phyloP scores from a whole-genome alignment of 2,329 filamentous ascomycete species.

The Cladophialophora psammophila region DNA sequence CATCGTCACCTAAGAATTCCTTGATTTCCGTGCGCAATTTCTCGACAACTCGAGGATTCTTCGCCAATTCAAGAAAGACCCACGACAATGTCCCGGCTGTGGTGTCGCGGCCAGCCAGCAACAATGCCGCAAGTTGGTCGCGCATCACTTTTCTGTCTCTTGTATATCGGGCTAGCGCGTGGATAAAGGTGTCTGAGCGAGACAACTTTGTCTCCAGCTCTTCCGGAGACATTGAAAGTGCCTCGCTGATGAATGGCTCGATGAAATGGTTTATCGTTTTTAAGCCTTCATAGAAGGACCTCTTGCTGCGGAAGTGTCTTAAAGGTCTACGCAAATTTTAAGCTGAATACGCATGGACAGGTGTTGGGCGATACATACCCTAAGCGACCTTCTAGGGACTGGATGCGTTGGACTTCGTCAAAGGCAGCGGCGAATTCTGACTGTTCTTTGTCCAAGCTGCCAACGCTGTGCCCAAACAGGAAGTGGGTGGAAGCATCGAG shows the following conservation, averaged over 20 bases:
- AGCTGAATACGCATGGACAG: not conserved
- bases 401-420: slow-evolving; percentile 76
- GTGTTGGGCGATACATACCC: slow-evolving; percentile 54
- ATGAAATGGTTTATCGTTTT: slow-evolving; percentile 77
- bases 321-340: slow-evolving; percentile 59
- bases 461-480: slow-evolving; percentile 77
- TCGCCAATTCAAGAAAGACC: slow-evolving; percentile 80
- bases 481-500: slow-evolving; percentile 88
- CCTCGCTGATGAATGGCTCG: slow-evolving; percentile 76
- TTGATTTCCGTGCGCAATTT: slow-evolving; percentile 78
- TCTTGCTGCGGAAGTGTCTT: slow-evolving; percentile 67
- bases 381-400: slow-evolving; percentile 70
- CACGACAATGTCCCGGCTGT: slow-evolving; percentile 83
- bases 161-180: slow-evolving; percentile 83
- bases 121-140: slow-evolving; percentile 81
- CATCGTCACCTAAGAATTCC: slow-evolving; percentile 67
- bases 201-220: slow-evolving; percentile 74
- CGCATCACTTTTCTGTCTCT: slow-evolving; percentile 70
- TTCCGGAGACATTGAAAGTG: slow-evolving; percentile 71
- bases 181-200: slow-evolving; percentile 83
- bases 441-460: slow-evolving; percentile 65
- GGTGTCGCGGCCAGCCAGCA: slow-evolving; percentile 84
- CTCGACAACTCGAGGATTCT: slow-evolving; percentile 69
- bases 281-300: slow-evolving; percentile 69
- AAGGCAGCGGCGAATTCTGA: slow-evolving; percentile 83